A percentile compares a stretch with the other conserved stretches of the same genome.
Evolutionary conservation across 768 basidiomycete species (phyloP).

Genomic region (Pleurotus ostreatus): DNA sequence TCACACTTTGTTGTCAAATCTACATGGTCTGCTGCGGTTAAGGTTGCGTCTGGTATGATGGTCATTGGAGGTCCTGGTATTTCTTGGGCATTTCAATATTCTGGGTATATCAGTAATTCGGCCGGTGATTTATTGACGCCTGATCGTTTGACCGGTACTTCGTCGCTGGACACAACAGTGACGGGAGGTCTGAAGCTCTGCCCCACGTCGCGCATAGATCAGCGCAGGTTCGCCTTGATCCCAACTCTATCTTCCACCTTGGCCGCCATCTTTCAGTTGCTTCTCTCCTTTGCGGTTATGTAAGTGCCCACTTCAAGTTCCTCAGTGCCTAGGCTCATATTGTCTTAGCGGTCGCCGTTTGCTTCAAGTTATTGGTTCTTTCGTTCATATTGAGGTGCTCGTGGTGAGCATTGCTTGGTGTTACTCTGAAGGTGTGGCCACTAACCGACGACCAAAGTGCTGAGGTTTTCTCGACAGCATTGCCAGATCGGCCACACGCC

Average conservation of each 20-base stretch:
- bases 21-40: not conserved
- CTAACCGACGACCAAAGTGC: not conserved
- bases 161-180: conserved; percentile 14
- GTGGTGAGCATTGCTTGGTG: not conserved
- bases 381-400: not conserved
- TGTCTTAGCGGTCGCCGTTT: conserved; percentile 2
- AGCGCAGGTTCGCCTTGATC: not conserved
- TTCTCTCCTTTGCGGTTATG: conserved; percentile 21
- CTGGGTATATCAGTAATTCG: conserved; percentile 8
- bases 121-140: not conserved
- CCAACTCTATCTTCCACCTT: not conserved
- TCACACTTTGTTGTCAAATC: not conserved
- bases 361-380: too few relatives aligned
- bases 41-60: not conserved
- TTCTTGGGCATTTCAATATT: conserved; percentile 21
- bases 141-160: not conserved
- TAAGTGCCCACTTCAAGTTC: conserved; percentile 23
- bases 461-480: conserved; percentile 1
- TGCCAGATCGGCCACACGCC: conserved; percentile 21
- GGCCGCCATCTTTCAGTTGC: not conserved
- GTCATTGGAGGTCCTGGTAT: conserved; percentile 13
- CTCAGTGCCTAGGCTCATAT: not conserved
- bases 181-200: not conserved
- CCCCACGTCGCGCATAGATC: not conserved
- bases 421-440: not conserved